Percentiles rank a stretch among this genome's conserved stretches.
phyloP scores from a whole-genome alignment of 768 basidiomycete species.

The Cystoderma amianthinum region DNA sequence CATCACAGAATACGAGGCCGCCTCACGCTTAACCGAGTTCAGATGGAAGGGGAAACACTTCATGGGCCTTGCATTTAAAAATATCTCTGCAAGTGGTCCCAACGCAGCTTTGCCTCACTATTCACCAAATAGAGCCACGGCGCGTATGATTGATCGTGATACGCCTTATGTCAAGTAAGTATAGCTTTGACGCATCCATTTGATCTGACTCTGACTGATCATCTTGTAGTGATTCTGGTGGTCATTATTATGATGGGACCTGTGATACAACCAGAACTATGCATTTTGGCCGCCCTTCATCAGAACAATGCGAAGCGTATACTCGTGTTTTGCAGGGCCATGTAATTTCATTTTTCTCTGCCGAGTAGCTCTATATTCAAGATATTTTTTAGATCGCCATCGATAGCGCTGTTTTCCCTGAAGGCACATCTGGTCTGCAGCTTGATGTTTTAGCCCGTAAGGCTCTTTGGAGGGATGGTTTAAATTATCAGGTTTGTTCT shows the following conservation, averaged over 20 bases:
- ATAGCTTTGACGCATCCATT: constrained; percentile 6
- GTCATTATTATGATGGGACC: constrained; percentile 86
- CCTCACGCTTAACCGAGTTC: constrained; percentile 73
- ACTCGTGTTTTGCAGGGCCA: constrained; percentile 96
- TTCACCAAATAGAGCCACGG: constrained; percentile 60
- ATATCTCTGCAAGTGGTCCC: constrained; percentile 82
- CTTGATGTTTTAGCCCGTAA: constrained; percentile 87
- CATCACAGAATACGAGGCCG: constrained; percentile 91
- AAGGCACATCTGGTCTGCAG: constrained; percentile 78
- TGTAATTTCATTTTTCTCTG: constrained; percentile 40
- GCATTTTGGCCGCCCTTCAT: constrained; percentile 82
- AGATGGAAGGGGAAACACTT: constrained; percentile 65
- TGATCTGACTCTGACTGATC: constrained; percentile 2
- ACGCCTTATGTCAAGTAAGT: constrained; percentile 87
- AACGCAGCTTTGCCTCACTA: constrained; percentile 97
- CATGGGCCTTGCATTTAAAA: constrained; percentile 84
- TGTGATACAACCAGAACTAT: constrained; percentile 79
- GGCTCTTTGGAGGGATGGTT: constrained; percentile 80
- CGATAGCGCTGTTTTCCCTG: constrained; percentile 84
- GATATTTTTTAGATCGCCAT: constrained; percentile 62
- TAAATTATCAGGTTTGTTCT: constrained; percentile 65
- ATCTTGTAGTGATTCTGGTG: constrained; percentile 77
- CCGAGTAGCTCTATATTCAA: not conserved
- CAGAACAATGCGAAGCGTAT: constrained; percentile 85
- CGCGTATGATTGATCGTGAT: constrained; percentile 68